A percentile compares a stretch with the other conserved stretches of the same genome.
Evolutionary conservation across 75 land plant genomes (phyloP).

Genomic region (Cupressus sempervirens): DNA sequence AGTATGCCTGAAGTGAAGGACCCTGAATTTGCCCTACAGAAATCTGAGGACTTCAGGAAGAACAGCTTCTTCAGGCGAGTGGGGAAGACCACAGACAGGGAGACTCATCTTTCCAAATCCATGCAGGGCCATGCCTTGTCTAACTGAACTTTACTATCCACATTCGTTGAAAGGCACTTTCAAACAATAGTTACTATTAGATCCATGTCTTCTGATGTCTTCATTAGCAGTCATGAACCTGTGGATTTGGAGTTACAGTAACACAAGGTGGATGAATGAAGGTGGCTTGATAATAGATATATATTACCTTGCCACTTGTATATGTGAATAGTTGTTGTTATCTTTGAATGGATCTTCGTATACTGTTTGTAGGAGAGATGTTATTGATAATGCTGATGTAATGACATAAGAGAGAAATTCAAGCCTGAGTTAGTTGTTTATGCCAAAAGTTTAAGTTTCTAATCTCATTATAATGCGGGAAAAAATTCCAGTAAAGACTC

Average conservation of each 20-base stretch:
- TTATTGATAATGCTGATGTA: too few relatives aligned
- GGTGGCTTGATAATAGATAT: neutral
- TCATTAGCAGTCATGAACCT: neutral
- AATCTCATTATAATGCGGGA: too few relatives aligned
- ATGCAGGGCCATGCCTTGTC: neutral
- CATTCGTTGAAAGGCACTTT: neutral
- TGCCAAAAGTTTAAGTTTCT: too few relatives aligned
- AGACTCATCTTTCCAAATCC: neutral
- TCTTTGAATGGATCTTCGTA: too few relatives aligned
- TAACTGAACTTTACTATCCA: neutral
- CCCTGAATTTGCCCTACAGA: conserved; percentile 24
- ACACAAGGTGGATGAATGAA: neutral
- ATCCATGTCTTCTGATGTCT: neutral
- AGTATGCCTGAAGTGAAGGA: conserved; percentile 47
- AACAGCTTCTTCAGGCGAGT: conserved; percentile 36
- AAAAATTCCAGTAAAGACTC: too few relatives aligned
- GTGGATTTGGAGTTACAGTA: neutral
- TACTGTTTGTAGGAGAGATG: too few relatives aligned
- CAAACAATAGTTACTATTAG: neutral
- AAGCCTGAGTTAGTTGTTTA: too few relatives aligned
- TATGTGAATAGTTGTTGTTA: too few relatives aligned
- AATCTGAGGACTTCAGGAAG: conserved; percentile 32
- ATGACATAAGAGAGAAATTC: too few relatives aligned
- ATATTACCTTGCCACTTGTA: too few relatives aligned
- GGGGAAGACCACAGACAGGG: neutral